Conservation (phyloP, 257 asterid genomes). For the Ophiorrhiza pumila region DNA sequence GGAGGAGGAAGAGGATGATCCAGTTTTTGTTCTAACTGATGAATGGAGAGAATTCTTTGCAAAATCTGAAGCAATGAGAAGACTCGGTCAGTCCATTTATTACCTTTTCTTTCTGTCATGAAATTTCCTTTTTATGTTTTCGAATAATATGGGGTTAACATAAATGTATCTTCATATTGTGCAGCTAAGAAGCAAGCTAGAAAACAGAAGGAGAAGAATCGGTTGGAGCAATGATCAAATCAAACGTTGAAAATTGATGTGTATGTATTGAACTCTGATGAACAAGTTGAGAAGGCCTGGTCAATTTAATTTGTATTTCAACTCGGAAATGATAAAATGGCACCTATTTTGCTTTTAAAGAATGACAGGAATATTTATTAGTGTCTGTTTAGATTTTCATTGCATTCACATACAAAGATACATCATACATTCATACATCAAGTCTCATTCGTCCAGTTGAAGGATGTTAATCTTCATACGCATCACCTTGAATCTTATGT, state of each 20-base stretch:
- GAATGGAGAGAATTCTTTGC: conserved; percentile 94
- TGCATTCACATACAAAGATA: background rate
- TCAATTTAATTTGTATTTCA: no score
- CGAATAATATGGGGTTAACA: background rate
- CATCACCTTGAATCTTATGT: background rate
- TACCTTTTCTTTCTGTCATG: background rate
- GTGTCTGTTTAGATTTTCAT: no score
- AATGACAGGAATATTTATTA: no score
- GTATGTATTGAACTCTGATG: background rate
- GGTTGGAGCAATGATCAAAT: background rate
- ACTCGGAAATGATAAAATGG: background rate
- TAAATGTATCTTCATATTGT: conserved; percentile 12
- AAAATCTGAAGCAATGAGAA: conserved; percentile 82
- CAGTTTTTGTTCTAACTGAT: conserved; percentile 71
- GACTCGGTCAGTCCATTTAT: conserved; percentile 45
- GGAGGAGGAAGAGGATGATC: conserved; percentile 65
- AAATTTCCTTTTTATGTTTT: no score
- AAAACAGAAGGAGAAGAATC: conserved; percentile 39
- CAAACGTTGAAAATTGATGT: background rate
- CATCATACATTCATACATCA: background rate
- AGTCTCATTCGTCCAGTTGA: no score
- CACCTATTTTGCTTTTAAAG: no score
- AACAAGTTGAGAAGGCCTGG: background rate
- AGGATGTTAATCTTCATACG: background rate
- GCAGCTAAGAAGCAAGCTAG: conserved; percentile 65